Base-by-base conservation (phyloP, 2,329 filamentous ascomycete genomes). In the Calonectria ilicicola region DNA sequence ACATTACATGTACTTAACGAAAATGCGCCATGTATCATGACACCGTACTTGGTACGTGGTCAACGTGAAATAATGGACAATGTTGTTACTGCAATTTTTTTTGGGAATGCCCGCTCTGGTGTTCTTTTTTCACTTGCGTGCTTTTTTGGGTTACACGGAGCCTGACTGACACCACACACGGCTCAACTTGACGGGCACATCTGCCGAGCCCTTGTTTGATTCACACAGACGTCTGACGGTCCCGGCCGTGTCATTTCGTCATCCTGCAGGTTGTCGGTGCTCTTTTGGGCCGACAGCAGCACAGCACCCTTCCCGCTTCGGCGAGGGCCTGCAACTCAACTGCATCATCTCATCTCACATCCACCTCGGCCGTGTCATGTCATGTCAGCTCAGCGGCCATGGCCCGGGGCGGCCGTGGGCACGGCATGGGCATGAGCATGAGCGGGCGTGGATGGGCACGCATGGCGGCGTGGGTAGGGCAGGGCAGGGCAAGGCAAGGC, bases 301-400 rank as follows among this genome's bases (percentile, higher is more conserved):
- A 14, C 32, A n/a, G n/a, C n/a, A n/a, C 8, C 32, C 10, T 10
- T 12, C 32, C 7, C 32, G 32, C 32, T 3, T 35, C 32, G 10
- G 32, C 32, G 32, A 35, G 32, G n/a, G n/a, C n/a, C n/a, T n/a
- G n/a, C n/a, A n/a, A n/a, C n/a, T n/a, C 15, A 4, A 15, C 49
- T 56, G 49, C 49, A 56, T 56, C 49, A 56, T 56, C 51, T 56
- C 51, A 56, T 56, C 29, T 51, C 47, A 51, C 47, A 51, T 35
- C 32, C 42, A 44, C 21, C 42, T 19, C 42, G 19, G 42, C n/a
- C 40, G 19, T 42, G 42, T 44, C 32, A 35, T 35, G 32, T 51
- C 51, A 56, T 56, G 51, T 56, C 51, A 56, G 51, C 47, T 27
- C 51, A 49, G 46, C 46, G 9, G 51, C 29, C 51, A 56, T 21